Conservation (phyloP, 108 stramenopile genomes). For the Nitzschia inconspicua region DNA sequence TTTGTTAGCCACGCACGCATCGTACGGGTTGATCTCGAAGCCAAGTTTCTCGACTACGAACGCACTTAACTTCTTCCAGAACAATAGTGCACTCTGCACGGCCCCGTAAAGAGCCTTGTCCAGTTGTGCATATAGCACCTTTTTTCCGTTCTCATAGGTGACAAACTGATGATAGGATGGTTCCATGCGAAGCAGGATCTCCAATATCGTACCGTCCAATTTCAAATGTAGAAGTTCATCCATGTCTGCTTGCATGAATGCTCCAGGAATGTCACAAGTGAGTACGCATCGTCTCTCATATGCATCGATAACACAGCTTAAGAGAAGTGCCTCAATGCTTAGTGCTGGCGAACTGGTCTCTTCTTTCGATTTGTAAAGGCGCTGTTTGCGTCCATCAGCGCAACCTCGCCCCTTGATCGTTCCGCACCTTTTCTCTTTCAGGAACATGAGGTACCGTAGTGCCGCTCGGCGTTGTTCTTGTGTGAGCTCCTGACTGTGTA, state of each 20-base stretch:
- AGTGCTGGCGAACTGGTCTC: constrained; percentile 32
- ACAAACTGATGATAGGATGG: neutral
- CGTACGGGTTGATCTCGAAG: constrained; percentile 41
- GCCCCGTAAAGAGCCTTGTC: constrained; percentile 45
- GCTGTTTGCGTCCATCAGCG: constrained; percentile 28
- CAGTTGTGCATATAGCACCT: too few relatives aligned
- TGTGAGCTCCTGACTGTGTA: neutral
- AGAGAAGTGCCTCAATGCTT: constrained; percentile 7
- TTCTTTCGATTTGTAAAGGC: constrained; percentile 9
- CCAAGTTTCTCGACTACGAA: neutral
- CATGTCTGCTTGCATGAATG: constrained; percentile 30
- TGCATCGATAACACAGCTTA: constrained; percentile 21
- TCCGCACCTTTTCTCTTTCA: constrained; percentile 26
- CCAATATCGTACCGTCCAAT: constrained; percentile 4
- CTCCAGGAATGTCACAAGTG: constrained; percentile 26
- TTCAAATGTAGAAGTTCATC: constrained; percentile 23
- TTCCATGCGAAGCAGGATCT: constrained; percentile 4
- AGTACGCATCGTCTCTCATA: constrained; percentile 31
- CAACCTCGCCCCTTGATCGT: constrained; percentile 30
- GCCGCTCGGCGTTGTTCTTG: constrained; percentile 3
- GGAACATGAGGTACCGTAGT: constrained; percentile 28
- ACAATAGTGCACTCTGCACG: constrained; percentile 29
- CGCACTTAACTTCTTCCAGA: constrained; percentile 16
- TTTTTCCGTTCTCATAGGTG: too few relatives aligned
- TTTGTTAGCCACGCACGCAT: constrained; percentile 38